Evolutionary conservation across 176 grass and related monocot genomes (phyloP), one percentile per base, ranked within the genome.

Genomic region (Secale cereale): DNA sequence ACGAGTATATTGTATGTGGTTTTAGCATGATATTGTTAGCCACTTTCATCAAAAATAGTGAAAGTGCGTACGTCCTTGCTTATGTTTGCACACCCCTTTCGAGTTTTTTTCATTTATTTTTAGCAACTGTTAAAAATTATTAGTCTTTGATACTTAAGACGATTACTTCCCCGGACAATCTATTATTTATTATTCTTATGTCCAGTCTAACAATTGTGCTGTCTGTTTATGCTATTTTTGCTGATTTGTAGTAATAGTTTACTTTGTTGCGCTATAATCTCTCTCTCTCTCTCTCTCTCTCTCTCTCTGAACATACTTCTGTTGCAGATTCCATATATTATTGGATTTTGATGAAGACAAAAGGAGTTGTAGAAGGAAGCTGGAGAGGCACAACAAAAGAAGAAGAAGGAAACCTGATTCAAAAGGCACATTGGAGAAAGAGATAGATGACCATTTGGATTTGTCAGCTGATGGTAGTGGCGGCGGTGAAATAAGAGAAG

Each of bases 311-410:
- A 67, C 52, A 7, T 78, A 28, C 78, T 62, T 60, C 1, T 16
- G 30, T 83, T 90, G 30, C 90, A 99, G 97, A 84, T 99, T 99
- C 84, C 97, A 99, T 88, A n/a, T 99, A 78, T 86, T 99, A 40
- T 54, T 86, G 9, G 94, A 99, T 92, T 99, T 99, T 48, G 97
- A 99, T 91, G 97, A 99, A 81, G 97, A 92, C 65, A 99, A 99
- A 90, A 89, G 97, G 61, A 99, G 97, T 78, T 99, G 97, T 74
- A 94, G 97, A 86, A 92, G 97, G 88, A 99, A 99, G 80, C 48
- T 99, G 76, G 97, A 99, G 86, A 72, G 86, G 36, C 97, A 99
- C 85, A 99, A 99, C 84, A 99, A 90, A 85, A 94, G 97, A 76
- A 89, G 97, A 91, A 56, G 97, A 67, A 86, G 97, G 81, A 96